Conservation (phyloP, 768 basidiomycete species). For the Tephrocybe sp. region DNA sequence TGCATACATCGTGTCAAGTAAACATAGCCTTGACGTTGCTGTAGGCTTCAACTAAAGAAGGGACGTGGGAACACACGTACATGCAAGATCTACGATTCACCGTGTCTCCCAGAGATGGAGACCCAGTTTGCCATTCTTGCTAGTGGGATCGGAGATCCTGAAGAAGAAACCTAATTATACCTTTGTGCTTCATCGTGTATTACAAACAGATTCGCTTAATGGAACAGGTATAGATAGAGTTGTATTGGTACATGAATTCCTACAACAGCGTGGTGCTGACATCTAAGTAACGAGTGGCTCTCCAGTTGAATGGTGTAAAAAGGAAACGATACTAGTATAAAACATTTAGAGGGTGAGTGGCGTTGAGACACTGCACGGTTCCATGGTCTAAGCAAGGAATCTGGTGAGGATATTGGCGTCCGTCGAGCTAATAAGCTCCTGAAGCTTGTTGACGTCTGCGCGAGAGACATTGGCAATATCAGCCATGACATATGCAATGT, state of each 20-base stretch:
- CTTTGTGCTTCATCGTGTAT: not conserved
- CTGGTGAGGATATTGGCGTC: slow-evolving; percentile 89
- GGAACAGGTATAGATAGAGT: slow-evolving; percentile 9
- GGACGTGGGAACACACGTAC: slow-evolving; percentile 87
- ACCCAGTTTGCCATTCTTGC: slow-evolving; percentile 91
- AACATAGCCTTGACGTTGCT: slow-evolving; percentile 11
- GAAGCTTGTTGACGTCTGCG: slow-evolving; percentile 73
- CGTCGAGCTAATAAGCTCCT: slow-evolving; percentile 74
- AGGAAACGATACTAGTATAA: slow-evolving; percentile 17
- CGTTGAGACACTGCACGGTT: slow-evolving; percentile 8
- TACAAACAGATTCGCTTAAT: not conserved
- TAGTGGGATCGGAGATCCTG: slow-evolving; percentile 92
- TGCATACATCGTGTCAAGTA: slow-evolving; percentile 14
- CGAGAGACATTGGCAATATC: slow-evolving; percentile 92
- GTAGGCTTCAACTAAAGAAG: slow-evolving; percentile 87
- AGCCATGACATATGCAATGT: slow-evolving; percentile 93
- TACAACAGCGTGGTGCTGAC: slow-evolving; percentile 21
- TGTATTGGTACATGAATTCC: slow-evolving; percentile 21
- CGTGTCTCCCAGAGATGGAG: slow-evolving; percentile 95
- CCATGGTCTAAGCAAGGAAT: slow-evolving; percentile 54
- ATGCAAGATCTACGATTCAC: slow-evolving; percentile 97
- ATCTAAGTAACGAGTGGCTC: slow-evolving; percentile 19
- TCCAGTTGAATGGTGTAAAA: slow-evolving; percentile 51
- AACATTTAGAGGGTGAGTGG: slow-evolving; percentile 4
- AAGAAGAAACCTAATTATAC: slow-evolving; percentile 64